A percentile compares a stretch with the other conserved stretches of the same genome.
These are phyloP conservation scores for Salix purpurea DNA, from an alignment of 345 rosid genomes.

Conservation along the genomic window DNA sequence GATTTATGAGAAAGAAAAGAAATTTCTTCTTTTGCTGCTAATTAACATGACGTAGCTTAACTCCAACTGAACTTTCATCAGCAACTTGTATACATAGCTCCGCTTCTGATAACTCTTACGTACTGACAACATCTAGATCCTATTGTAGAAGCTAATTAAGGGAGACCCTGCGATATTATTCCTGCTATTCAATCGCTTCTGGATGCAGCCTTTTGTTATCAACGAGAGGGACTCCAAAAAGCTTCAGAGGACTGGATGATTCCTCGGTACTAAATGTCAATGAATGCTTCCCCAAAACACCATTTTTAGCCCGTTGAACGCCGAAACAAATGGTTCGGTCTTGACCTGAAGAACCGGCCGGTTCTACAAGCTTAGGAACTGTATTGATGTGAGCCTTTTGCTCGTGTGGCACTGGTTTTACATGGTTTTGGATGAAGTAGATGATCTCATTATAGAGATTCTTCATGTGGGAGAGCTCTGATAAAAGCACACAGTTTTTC, in stretches of 20 bases:
- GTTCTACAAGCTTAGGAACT: constrained; percentile 19
- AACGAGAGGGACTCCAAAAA: constrained; percentile 45
- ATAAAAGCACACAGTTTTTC: constrained; percentile 48
- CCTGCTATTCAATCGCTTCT: constrained; percentile 25
- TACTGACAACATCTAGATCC: background rate
- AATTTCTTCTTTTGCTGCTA: background rate
- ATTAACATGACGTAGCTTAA: background rate
- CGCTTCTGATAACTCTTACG: background rate
- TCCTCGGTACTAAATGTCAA: constrained; percentile 18
- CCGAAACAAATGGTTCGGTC: constrained; percentile 2
- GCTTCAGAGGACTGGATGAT: constrained; percentile 30
- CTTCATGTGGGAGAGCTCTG: constrained; percentile 59
- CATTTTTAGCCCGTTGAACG: background rate
- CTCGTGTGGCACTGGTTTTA: constrained; percentile 13
- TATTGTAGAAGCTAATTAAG: background rate
- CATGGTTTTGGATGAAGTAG: constrained; percentile 62
- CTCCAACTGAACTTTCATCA: background rate
- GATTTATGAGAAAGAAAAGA: background rate
- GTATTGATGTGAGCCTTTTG: background rate
- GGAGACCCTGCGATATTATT: background rate
- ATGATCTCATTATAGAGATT: constrained; percentile 55
- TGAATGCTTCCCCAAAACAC: constrained; percentile 7
- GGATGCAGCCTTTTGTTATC: constrained; percentile 48
- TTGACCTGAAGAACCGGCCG: constrained; percentile 21
- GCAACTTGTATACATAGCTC: background rate